These are phyloP conservation scores for Eleusine coracana DNA, from an alignment of 176 grass and related monocot species.

Conservation along the genomic window DNA sequence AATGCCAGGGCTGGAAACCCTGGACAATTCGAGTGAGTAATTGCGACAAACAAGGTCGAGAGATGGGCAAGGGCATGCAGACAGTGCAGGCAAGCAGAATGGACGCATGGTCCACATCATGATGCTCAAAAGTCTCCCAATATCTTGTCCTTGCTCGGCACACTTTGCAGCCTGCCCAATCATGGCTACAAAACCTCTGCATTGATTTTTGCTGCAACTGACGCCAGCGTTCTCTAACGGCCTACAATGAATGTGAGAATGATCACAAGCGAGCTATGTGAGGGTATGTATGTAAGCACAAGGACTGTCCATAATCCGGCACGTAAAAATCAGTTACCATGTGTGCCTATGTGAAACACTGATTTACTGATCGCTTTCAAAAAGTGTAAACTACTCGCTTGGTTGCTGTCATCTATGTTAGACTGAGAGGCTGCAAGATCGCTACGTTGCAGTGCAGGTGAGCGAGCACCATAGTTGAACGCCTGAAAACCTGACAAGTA, in stretches of 20 bases:
- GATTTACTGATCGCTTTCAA: neutral
- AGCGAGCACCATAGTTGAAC: neutral
- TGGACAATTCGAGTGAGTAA: slow-evolving; percentile 34
- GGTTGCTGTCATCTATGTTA: neutral
- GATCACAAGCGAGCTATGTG: neutral
- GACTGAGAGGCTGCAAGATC: neutral
- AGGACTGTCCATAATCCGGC: neutral
- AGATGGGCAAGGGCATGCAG: neutral
- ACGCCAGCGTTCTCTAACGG: slow-evolving; percentile 37
- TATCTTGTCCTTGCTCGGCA: slow-evolving; percentile 22
- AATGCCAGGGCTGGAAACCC: slow-evolving; percentile 22
- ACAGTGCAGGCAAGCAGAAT: slow-evolving; percentile 16
- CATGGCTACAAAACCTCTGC: slow-evolving; percentile 33
- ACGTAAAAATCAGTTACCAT: neutral
- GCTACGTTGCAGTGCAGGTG: no score
- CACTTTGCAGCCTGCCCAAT: slow-evolving; percentile 14
- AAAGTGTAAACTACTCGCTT: neutral
- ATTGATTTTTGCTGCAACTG: slow-evolving; percentile 28
- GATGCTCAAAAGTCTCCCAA: slow-evolving; percentile 19
- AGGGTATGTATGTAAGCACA: neutral
- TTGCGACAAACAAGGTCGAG: slow-evolving; percentile 4
- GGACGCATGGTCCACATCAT: slow-evolving; percentile 29
- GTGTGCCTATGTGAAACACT: neutral
- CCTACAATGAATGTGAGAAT: slow-evolving; percentile 14
- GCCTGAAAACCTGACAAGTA: neutral